phyloP scores from a whole-genome alignment of 768 basidiomycete genomes.

The Collybia sordida region DNA sequence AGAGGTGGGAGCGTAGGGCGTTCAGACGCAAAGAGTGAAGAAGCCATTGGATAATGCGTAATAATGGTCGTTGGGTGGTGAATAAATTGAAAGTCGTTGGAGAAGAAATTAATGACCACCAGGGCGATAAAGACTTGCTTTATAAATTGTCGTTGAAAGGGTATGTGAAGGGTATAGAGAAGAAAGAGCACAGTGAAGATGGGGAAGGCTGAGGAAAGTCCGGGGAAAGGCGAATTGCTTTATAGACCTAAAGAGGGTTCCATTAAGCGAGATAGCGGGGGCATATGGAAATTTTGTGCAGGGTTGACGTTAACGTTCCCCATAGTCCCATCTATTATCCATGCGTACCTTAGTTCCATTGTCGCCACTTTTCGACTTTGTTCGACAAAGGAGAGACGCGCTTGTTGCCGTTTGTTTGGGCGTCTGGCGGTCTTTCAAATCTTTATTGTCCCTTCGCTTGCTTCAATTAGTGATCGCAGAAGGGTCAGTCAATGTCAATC shows the following conservation, averaged over 20 bases:
- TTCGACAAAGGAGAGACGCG: background rate
- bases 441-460: too few relatives aligned
- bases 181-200: slow-evolving; percentile 15
- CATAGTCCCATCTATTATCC: background rate
- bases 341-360: slow-evolving; percentile 7
- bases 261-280: slow-evolving; percentile 6
- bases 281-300: background rate
- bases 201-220: slow-evolving; percentile 19
- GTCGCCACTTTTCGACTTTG: background rate
- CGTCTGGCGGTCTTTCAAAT: too few relatives aligned
- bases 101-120: slow-evolving; percentile 29
- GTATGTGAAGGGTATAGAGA: slow-evolving; percentile 17
- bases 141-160: slow-evolving; percentile 20
- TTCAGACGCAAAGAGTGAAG: slow-evolving; percentile 17
- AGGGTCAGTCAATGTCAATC: too few relatives aligned
- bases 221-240: slow-evolving; percentile 21
- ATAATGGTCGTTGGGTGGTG: slow-evolving; percentile 5
- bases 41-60: slow-evolving; percentile 12
- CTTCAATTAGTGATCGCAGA: too few relatives aligned
- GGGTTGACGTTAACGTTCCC: background rate
- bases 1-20: slow-evolving; percentile 58
- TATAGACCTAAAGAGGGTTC: slow-evolving; percentile 23
- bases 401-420: background rate
- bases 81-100: slow-evolving; percentile 12
- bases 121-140: slow-evolving; percentile 38